A percentile compares a stretch with the other conserved stretches of the same genome.
These are phyloP conservation scores for Amaranthus tricolor DNA, from an alignment of 179 eudicot species.

Conservation along the genomic window DNA sequence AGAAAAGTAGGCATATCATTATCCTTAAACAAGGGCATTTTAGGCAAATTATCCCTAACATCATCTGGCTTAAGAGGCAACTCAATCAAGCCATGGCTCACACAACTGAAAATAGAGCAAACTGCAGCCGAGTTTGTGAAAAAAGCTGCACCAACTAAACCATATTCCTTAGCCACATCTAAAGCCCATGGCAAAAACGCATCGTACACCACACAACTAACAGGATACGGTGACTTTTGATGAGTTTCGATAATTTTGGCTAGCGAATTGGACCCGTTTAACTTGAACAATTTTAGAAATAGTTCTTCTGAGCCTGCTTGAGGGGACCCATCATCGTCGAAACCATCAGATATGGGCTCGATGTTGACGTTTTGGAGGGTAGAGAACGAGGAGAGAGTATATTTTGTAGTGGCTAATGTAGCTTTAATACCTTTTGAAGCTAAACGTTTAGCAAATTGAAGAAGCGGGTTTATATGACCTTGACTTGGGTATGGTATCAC, in stretches of 20 bases:
- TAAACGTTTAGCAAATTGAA: conserved; percentile 48
- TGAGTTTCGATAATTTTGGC: conserved; percentile 25
- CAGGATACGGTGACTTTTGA: conserved; percentile 22
- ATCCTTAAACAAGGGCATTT: conserved; percentile 31
- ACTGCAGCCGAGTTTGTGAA: conserved; percentile 45
- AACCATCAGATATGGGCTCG: conserved; percentile 48
- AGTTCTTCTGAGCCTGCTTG: conserved; percentile 33
- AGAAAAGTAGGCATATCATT: conserved; percentile 39
- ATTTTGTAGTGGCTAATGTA: conserved; percentile 36
- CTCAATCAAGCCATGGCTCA: conserved; percentile 20
- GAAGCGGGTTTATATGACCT: conserved; percentile 56
- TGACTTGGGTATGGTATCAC: conserved; percentile 50
- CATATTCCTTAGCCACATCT: conserved; percentile 49
- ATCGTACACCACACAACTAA: conserved; percentile 51
- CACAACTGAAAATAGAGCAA: conserved; percentile 30
- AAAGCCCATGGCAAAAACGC: conserved; percentile 56
- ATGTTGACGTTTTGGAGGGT: not conserved
- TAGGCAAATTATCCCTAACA: conserved; percentile 22
- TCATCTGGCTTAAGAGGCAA: conserved; percentile 25
- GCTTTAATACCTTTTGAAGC: conserved; percentile 39
- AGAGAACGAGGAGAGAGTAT: conserved; percentile 24
- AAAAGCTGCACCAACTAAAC: conserved; percentile 45
- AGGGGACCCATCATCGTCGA: conserved; percentile 30
- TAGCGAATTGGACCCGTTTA: conserved; percentile 36
- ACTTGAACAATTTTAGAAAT: conserved; percentile 28